Base-by-base conservation (phyloP, 805 yeast genomes). In the Wickerhamiella sergipiensis region DNA sequence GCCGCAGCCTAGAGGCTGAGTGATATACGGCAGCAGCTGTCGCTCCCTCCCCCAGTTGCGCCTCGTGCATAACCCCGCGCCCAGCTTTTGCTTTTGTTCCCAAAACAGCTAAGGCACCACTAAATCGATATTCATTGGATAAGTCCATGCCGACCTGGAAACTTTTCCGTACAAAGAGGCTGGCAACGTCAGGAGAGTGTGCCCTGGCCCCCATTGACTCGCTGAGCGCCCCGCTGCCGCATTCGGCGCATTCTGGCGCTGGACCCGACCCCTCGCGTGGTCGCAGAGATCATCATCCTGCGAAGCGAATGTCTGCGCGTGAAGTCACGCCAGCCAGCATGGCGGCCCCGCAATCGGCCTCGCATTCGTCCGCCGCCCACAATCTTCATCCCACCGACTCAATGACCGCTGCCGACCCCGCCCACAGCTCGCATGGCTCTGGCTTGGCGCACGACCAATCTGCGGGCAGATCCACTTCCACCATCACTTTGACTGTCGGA, bases 91-190 rank as follows among this genome's bases (percentile, higher is more conserved):
- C 40, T 17, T 36, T 36, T 36, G 19, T 36, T 36, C 40, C 40
- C 40, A 36, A 36, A n/a, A 36, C 33, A 29, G 33, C 33, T 12
- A 29, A 29, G 33, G 33, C 33, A 9, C 33, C 33, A 29, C 33
- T 29, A 29, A 29, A 29, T 29, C 9, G 33, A 29, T 12, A 29
- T 12, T 12, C 33, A 29, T 29, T 29, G 33, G 33, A 29, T 29
- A 29, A 29, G 33, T 29, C 9, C 15, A 48, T 48, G 50, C 46
- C 50, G 2, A 33, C 43, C 9, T 48, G 50, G 50, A 48, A 48
- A 10, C 45, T 48, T 38, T 48, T 48, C 19, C 46, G 50, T 12
- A 22, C 50, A 15, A 43, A 43, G 38, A 24, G 42, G 31, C n/a
- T 17, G 17, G 36, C 48, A 17, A 13, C 21, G 17, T n/a, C 47